These are phyloP conservation scores for Pholiota microspora DNA, from an alignment of 768 basidiomycete species.

Conservation along the genomic window DNA sequence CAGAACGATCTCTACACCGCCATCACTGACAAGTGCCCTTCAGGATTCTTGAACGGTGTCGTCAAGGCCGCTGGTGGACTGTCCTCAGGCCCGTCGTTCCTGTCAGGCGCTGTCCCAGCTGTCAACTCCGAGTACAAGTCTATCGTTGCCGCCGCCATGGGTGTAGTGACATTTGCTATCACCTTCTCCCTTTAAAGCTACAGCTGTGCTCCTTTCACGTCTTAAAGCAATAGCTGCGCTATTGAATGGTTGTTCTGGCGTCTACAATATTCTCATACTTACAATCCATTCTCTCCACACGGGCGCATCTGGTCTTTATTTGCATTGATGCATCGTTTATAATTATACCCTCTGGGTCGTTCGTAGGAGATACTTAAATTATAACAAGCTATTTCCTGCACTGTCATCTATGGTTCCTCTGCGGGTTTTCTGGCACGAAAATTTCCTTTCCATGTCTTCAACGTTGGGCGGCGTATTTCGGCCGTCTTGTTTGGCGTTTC, in stretches of 20 bases:
- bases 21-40: constrained; percentile 64
- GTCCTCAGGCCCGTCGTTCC: constrained; percentile 27
- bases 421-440: no score
- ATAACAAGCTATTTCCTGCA: constrained; percentile 13
- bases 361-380: constrained; percentile 11
- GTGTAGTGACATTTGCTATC: constrained; percentile 24
- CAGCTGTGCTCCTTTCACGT: constrained; percentile 17
- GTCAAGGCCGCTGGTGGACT: constrained; percentile 65
- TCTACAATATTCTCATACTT: constrained; percentile 10
- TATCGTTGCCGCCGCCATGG: constrained; percentile 24
- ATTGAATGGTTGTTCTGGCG: constrained; percentile 4
- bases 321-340: constrained; percentile 5
- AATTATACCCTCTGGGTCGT: constrained; percentile 20
- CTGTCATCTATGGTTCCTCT: no score
- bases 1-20: constrained; percentile 67
- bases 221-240: constrained; percentile 22
- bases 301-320: constrained; percentile 14
- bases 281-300: constrained; percentile 8
- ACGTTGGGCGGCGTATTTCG: not conserved
- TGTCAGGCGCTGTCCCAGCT: constrained; percentile 22
- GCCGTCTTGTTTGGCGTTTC: no score
- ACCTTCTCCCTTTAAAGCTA: constrained; percentile 19
- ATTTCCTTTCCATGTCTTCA: no score
- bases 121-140: constrained; percentile 20
- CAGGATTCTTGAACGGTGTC: constrained; percentile 64